Evolutionary conservation across 1,139 yeast genomes (phyloP).

Genomic region (Protomyces pachydermus): DNA sequence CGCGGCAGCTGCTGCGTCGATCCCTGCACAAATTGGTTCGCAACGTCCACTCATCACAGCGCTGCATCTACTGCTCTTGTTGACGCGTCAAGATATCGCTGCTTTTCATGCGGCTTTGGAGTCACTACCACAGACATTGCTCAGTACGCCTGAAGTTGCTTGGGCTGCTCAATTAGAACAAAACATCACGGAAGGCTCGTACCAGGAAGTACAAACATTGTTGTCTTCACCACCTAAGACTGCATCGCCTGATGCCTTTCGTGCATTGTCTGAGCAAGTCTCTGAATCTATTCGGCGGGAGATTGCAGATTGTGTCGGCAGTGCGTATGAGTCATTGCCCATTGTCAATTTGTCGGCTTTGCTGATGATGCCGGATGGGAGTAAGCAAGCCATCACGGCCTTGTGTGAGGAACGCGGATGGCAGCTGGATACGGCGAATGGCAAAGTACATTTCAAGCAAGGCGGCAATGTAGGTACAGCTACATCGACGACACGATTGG

Average conservation of each 20-base stretch:
- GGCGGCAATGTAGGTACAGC: constrained; percentile 30
- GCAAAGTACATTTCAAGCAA: constrained; percentile 54
- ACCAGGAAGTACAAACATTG: constrained; percentile 84
- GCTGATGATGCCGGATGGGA: constrained; percentile 67
- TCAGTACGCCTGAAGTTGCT: constrained; percentile 55
- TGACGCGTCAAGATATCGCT: constrained; percentile 79
- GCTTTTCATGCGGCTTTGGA: constrained; percentile 88
- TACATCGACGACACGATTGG: neutral
- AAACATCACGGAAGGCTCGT: constrained; percentile 94
- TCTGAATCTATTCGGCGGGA: constrained; percentile 67
- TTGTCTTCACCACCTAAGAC: constrained; percentile 15
- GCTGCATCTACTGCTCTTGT: constrained; percentile 65
- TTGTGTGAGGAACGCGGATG: constrained; percentile 51
- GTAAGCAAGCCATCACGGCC: constrained; percentile 59
- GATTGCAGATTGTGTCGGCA: constrained; percentile 80
- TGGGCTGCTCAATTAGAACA: constrained; percentile 88
- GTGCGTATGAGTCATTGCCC: constrained; percentile 71
- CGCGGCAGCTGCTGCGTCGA: neutral
- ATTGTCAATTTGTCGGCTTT: constrained; percentile 76
- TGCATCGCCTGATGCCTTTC: neutral
- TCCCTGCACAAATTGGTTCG: neutral
- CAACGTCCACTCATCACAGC: constrained; percentile 47
- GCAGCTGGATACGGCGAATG: constrained; percentile 49
- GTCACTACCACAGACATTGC: constrained; percentile 53
- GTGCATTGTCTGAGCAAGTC: neutral